Percentiles rank a stretch among this genome's conserved stretches.
Evolutionary conservation across 2,329 filamentous ascomycete species (phyloP).

Genomic region (Didymella lethalis): DNA sequence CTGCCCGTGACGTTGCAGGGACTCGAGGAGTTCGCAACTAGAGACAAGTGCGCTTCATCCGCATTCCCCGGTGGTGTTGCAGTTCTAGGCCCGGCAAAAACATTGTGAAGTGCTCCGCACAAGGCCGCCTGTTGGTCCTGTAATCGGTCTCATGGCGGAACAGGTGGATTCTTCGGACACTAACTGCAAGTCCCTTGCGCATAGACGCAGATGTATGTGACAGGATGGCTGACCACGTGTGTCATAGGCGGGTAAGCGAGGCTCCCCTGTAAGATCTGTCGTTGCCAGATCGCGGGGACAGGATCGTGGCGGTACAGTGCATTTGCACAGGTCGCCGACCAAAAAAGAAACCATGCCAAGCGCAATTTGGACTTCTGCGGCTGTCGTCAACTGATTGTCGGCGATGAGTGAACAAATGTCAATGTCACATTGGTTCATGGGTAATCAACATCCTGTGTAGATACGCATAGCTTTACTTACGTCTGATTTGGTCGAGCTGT

Average conservation of each 20-base stretch:
- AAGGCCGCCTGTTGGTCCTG: conserved; percentile 11
- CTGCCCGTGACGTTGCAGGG: conserved; percentile 11
- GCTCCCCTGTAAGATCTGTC: conserved; percentile 18
- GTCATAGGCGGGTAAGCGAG: conserved; percentile 24
- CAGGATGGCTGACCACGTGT: conserved; percentile 18
- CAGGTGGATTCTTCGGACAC: conserved; percentile 11
- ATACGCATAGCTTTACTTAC: not conserved
- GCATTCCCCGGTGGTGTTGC: conserved; percentile 17
- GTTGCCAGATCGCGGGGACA: conserved; percentile 25
- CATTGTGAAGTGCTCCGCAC: conserved; percentile 6
- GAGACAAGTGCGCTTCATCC: conserved; percentile 21
- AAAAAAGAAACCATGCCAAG: conserved; percentile 21
- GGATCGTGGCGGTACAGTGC: conserved; percentile 24
- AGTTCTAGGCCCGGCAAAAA: conserved; percentile 25
- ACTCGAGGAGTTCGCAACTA: conserved; percentile 9
- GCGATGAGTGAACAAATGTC: conserved; percentile 6
- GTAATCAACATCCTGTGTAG: not conserved
- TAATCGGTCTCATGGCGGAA: conserved; percentile 19
- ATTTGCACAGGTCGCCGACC: conserved; percentile 17
- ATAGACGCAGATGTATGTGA: conserved; percentile 3
- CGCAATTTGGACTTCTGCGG: conserved; percentile 1
- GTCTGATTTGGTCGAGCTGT: not conserved
- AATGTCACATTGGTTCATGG: not conserved
- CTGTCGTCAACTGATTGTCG: not conserved
- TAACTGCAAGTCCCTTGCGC: conserved; percentile 18